Percentiles rank a stretch among this genome's conserved stretches.
Evolutionary conservation across 73 alveolate genomes (phyloP).

Genomic region (Durusdinium trenchii): DNA sequence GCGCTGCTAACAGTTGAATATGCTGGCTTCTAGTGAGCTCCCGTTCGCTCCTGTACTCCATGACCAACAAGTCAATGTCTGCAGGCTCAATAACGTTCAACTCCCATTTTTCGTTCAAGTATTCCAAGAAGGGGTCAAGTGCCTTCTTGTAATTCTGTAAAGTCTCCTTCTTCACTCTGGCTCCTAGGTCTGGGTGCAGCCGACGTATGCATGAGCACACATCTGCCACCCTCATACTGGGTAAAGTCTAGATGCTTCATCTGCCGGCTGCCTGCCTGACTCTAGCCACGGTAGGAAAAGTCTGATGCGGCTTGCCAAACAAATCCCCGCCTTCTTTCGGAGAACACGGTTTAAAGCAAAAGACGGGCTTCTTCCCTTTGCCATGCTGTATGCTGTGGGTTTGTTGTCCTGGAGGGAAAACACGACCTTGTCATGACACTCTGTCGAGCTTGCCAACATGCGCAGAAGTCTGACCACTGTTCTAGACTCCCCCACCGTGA

Average conservation of each 20-base stretch:
- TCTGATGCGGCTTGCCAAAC: neutral
- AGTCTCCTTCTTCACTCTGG: neutral
- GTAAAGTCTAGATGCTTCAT: neutral
- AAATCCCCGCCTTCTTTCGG: neutral
- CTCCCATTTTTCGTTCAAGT: neutral
- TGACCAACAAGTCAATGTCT: neutral
- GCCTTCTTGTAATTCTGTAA: neutral
- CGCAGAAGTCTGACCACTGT: neutral
- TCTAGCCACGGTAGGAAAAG: constrained; percentile 6
- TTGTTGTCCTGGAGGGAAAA: constrained; percentile 11
- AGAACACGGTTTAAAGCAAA: neutral
- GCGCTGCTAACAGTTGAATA: neutral
- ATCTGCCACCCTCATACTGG: neutral
- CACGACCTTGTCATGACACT: neutral
- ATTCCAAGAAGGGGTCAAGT: neutral
- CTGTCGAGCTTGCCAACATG: neutral
- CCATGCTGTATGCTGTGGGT: neutral
- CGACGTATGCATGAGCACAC: neutral
- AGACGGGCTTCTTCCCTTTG: constrained; percentile 1
- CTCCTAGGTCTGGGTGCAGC: neutral
- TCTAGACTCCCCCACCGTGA: constrained; percentile 20
- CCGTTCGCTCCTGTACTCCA: neutral
- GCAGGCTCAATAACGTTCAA: neutral
- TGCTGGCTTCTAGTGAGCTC: neutral
- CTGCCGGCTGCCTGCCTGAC: constrained; percentile 40